phyloP scores from a whole-genome alignment of 176 grass and related monocot species.

The Canna indica region DNA sequence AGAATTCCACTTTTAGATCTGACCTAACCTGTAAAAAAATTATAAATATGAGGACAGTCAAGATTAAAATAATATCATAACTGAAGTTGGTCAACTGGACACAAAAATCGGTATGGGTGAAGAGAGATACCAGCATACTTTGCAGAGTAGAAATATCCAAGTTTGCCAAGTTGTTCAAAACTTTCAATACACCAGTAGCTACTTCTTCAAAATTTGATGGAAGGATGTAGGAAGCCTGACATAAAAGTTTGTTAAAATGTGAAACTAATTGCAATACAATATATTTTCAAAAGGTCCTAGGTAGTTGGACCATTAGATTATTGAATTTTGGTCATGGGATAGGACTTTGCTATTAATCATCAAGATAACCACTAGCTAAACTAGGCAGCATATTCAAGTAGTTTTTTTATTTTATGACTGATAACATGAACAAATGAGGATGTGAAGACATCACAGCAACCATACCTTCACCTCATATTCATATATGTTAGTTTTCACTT shows the following conservation, averaged over 20 bases:
- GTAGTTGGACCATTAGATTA: neutral
- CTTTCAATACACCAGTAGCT: slow-evolving; percentile 87
- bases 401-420: too few species aligned
- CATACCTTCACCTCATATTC: neutral
- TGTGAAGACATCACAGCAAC: neutral
- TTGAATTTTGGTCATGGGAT: too few species aligned
- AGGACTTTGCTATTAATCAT: too few species aligned
- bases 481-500: neutral
- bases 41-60: neutral
- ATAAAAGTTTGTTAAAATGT: slow-evolving; percentile 13
- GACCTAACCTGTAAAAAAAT: slow-evolving; percentile 73
- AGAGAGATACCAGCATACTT: slow-evolving; percentile 65
- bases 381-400: neutral
- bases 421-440: neutral
- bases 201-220: slow-evolving; percentile 99
- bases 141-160: slow-evolving; percentile 90
- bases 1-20: slow-evolving; percentile 97
- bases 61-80: neutral
- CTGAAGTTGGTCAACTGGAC: neutral
- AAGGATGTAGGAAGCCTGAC: slow-evolving; percentile 72
- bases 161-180: slow-evolving; percentile 87
- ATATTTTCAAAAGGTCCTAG: neutral
- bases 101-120: neutral
- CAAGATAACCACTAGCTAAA: neutral
- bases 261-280: neutral